phyloP scores from a whole-genome alignment of 352 stramenopile species.

The Globisporangium spinosum region DNA sequence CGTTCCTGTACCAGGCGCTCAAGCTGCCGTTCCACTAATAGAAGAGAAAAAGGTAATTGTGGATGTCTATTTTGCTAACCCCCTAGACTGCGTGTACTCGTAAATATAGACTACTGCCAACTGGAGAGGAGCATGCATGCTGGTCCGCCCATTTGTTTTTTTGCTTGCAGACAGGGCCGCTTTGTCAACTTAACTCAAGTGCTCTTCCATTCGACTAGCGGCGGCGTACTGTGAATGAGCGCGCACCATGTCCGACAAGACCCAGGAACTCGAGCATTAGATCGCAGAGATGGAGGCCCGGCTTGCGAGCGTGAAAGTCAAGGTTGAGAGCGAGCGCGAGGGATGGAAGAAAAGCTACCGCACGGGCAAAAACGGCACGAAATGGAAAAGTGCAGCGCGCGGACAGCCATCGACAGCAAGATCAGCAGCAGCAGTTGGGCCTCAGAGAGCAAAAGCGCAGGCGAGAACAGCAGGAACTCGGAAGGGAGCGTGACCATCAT shows the following conservation, averaged over 20 bases:
- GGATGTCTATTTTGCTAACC: slow-evolving; percentile 13
- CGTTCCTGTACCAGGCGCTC: slow-evolving; percentile 78
- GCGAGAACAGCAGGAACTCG: not conserved
- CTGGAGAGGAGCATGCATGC: not conserved
- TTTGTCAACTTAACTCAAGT: not conserved
- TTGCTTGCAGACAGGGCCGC: not conserved
- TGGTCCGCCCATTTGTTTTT: not conserved
- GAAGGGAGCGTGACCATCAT: slow-evolving; percentile 25
- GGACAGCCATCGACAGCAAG: slow-evolving; percentile 6
- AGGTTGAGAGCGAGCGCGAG: slow-evolving; percentile 45
- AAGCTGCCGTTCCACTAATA: slow-evolving; percentile 34
- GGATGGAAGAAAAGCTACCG: slow-evolving; percentile 49
- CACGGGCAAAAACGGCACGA: slow-evolving; percentile 50
- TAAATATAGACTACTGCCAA: slow-evolving; percentile 9
- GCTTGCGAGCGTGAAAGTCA: slow-evolving; percentile 47
- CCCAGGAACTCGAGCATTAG: slow-evolving; percentile 50
- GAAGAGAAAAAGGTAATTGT: slow-evolving; percentile 6
- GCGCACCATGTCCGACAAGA: slow-evolving; percentile 34
- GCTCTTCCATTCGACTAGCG: not conserved
- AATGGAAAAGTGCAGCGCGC: slow-evolving; percentile 51
- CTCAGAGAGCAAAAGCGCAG: slow-evolving; percentile 4
- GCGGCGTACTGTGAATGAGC: not conserved
- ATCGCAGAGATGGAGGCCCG: slow-evolving; percentile 59
- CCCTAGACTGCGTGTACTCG: not conserved
- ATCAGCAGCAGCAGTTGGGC: not conserved